Base-by-base conservation (phyloP, 257 asterid genomes). In the Hygrophila difformis region DNA sequence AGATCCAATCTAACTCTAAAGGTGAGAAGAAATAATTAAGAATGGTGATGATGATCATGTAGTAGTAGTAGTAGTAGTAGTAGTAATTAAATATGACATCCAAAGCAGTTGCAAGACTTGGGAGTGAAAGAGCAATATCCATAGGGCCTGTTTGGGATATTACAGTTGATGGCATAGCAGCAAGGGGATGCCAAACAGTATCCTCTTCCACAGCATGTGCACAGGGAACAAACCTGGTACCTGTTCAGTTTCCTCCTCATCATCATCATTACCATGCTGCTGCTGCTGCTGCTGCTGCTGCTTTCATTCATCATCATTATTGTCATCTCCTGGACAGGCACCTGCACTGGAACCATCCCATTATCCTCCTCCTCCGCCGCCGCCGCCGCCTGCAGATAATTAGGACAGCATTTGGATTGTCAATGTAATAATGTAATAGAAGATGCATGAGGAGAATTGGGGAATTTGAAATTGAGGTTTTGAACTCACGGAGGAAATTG, bases 61-160 rank as follows among this genome's bases (percentile, higher is more conserved):
- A n/a, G n/a, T n/a, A n/a, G n/a, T n/a, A n/a, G n/a, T n/a, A n/a
- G n/a, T n/a, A n/a, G n/a, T n/a, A n/a, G n/a, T n/a, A n/a, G n/a
- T n/a, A n/a, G n/a, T n/a, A n/a, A 26, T 39, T 29, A 62, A 24
- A 56, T 37, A 62, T 79, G 82, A 62, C 89, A 79, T 36, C 77
- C 75, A 59, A 79, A 72, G 62, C 89, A 79, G 70, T 75, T 73
- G 56, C 89, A 79, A 16, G 85, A 67, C 65, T 62, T 75, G 59
- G 84, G 89, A 64, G 79, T 72, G 65, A 79, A 79, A 20, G 89
- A 70, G 42, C 84, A 79, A 72, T 51, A 72, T 6, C 89, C 89
- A 65, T 75, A 79, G 54, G 89, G 89, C 71, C 79, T 70, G 63
- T 79, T 70, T 62, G 89, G 89, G 39, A 79, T 79, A 58, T 75